Evolutionary conservation across 306 rosid species (phyloP).

Genomic region (Acacia confusa): DNA sequence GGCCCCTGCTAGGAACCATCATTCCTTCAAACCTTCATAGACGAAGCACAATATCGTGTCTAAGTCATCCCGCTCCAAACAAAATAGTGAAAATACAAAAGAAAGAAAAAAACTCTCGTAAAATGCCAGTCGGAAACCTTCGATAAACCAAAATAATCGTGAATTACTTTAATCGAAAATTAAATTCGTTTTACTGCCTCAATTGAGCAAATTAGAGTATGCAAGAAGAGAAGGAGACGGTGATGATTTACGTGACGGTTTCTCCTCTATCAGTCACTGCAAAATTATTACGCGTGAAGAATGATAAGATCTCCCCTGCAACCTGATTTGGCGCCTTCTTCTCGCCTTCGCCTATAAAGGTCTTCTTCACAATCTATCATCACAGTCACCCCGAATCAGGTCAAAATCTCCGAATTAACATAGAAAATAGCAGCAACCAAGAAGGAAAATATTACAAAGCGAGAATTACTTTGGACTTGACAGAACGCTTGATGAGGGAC

Average conservation of each 20-base stretch:
- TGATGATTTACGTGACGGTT: slow-evolving; percentile 65
- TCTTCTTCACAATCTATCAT: slow-evolving; percentile 84
- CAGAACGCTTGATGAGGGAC: slow-evolving; percentile 98
- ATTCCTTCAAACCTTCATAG: slow-evolving; percentile 80
- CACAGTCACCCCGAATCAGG: background rate
- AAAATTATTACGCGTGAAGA: slow-evolving; percentile 86
- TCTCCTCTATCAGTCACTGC: slow-evolving; percentile 77
- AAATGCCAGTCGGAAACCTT: background rate
- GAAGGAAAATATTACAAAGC: background rate
- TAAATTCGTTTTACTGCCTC: background rate
- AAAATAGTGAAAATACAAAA: background rate
- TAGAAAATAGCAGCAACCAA: background rate
- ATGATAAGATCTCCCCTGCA: slow-evolving; percentile 88
- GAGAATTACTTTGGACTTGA: slow-evolving; percentile 72
- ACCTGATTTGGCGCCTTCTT: slow-evolving; percentile 60
- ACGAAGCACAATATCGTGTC: background rate
- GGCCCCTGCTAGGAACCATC: slow-evolving; percentile 87
- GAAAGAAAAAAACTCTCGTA: background rate
- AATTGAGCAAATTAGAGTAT: background rate
- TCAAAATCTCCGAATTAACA: background rate
- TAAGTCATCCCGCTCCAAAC: slow-evolving; percentile 17
- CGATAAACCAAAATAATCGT: slow-evolving; percentile 12
- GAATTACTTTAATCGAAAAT: background rate
- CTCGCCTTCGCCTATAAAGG: slow-evolving; percentile 55
- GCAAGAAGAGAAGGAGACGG: background rate